These are phyloP conservation scores for Halenospora varia DNA, from an alignment of 495 filamentous ascomycete genomes.

Conservation along the genomic window DNA sequence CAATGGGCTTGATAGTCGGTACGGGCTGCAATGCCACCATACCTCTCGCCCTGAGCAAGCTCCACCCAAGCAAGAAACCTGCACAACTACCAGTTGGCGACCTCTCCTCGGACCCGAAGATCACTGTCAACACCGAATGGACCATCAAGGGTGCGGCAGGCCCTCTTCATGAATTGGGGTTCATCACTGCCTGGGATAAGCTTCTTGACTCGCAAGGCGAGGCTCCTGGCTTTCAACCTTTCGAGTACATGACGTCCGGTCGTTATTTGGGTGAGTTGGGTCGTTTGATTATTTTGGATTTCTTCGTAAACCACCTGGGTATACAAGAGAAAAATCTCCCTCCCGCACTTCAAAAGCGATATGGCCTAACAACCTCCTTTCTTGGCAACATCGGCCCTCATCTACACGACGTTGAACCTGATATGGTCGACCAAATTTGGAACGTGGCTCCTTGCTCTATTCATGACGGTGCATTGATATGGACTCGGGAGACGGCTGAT, in stretches of 20 bases:
- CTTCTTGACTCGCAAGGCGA: slow-evolving; percentile 61
- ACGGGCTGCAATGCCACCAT: slow-evolving; percentile 84
- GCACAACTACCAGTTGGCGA: slow-evolving; percentile 32
- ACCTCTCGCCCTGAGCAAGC: slow-evolving; percentile 57
- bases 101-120: slow-evolving; percentile 39
- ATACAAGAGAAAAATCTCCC: slow-evolving; percentile 46
- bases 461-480: slow-evolving; percentile 40
- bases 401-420: slow-evolving; percentile 41
- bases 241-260: slow-evolving; percentile 85
- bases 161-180: slow-evolving; percentile 57
- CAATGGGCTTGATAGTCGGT: slow-evolving; percentile 77
- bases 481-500: slow-evolving; percentile 53
- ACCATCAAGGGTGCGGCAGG: slow-evolving; percentile 70
- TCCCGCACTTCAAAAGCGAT: slow-evolving; percentile 52
- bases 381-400: slow-evolving; percentile 55
- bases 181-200: slow-evolving; percentile 69
- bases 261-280: slow-evolving; percentile 83
- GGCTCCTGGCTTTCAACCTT: slow-evolving; percentile 75
- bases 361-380: slow-evolving; percentile 69
- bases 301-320: slow-evolving; percentile 49
- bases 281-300: slow-evolving; percentile 65
- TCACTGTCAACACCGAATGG: slow-evolving; percentile 85
- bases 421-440: slow-evolving; percentile 47
- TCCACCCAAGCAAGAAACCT: slow-evolving; percentile 60
- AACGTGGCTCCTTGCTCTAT: slow-evolving; percentile 48